Evolutionary conservation across 805 yeast species (phyloP), one percentile per base, ranked within the genome.

Genomic region (Nakazawaea populi): DNA sequence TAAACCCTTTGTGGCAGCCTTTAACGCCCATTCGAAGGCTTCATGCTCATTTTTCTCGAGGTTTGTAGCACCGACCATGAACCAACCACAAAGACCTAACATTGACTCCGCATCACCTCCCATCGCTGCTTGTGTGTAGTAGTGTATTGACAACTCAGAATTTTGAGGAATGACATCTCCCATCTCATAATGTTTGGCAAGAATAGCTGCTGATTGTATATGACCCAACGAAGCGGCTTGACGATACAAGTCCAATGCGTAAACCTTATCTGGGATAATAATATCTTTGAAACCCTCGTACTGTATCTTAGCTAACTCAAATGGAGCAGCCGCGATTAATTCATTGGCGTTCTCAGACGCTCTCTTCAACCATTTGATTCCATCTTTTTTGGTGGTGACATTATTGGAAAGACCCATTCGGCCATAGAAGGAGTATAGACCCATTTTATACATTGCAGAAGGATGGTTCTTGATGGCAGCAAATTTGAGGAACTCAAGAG

Each of bases 31-130:
- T 60, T 89, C 94, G 65, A 85, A 92, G 1, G 97, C 95, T 67
- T 91, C 97, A 48, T 71, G 77, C 49, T 85, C 87, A 65, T 91
- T 92, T 55, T 79, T 79, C 7, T 83, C 84, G 58, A 94, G 75
- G n/a, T 94, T 91, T 35, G 87, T 91, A 35, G 88, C 83, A 0
- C 99, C 99, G 30, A 89, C 85, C 66, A 92, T 73, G 64, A 92
- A 94, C 97, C 98, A 94, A 1, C 97, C 97, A 66, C 97, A 91
- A 71, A 92, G 74, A 1, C 96, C 91, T 60, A 92, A 73, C 96
- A 92, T 94, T 9, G 96, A 85, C 45, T 79, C 83, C 1, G 96
- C 78, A 65, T 94, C 96, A 6, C 96, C 97, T 4, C 84, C 84
- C 32, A 84, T 65, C 0, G 98, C 97, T 0, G 96, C 96, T 56